Evolutionary conservation across 805 yeast species (phyloP).

Genomic region (Metschnikowia chrysomelidarum): DNA sequence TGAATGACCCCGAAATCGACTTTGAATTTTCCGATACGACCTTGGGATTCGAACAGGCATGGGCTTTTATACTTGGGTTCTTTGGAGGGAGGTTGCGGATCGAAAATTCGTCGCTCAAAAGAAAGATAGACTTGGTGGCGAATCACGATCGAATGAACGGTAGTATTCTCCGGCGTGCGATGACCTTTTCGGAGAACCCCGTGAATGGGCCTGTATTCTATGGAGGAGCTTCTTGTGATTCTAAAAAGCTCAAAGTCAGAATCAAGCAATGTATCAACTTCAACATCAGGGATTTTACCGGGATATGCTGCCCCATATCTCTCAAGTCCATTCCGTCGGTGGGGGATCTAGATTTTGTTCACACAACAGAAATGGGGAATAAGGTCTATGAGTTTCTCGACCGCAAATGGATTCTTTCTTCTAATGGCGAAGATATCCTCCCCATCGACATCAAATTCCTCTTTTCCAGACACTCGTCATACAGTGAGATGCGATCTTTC

Average conservation of each 20-base stretch:
- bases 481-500: slow-evolving; percentile 36
- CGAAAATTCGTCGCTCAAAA: slow-evolving; percentile 1
- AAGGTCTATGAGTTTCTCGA: slow-evolving; percentile 23
- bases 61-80: slow-evolving; percentile 36
- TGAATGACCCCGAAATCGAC: slow-evolving; percentile 33
- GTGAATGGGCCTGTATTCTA: slow-evolving; percentile 7
- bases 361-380: slow-evolving; percentile 22
- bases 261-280: slow-evolving; percentile 40
- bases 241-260: slow-evolving; percentile 18
- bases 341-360: slow-evolving; percentile 17
- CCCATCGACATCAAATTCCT: slow-evolving; percentile 36
- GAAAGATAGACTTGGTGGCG: slow-evolving; percentile 6
- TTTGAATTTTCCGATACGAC: slow-evolving; percentile 41
- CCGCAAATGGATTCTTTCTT: slow-evolving; percentile 29
- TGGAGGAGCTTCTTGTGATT: slow-evolving; percentile 4
- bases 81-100: slow-evolving; percentile 19
- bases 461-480: slow-evolving; percentile 50
- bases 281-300: slow-evolving; percentile 33
- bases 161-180: slow-evolving; percentile 2
- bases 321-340: slow-evolving; percentile 16
- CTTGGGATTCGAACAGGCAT: slow-evolving; percentile 55
- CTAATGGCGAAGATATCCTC: slow-evolving; percentile 26
- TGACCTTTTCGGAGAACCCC: background rate
- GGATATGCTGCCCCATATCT: slow-evolving; percentile 27
- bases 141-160: slow-evolving; percentile 12